Percentiles rank a stretch among this genome's conserved stretches.
phyloP scores from a whole-genome alignment of 2,329 filamentous ascomycete genomes.

The Alternaria sp. region DNA sequence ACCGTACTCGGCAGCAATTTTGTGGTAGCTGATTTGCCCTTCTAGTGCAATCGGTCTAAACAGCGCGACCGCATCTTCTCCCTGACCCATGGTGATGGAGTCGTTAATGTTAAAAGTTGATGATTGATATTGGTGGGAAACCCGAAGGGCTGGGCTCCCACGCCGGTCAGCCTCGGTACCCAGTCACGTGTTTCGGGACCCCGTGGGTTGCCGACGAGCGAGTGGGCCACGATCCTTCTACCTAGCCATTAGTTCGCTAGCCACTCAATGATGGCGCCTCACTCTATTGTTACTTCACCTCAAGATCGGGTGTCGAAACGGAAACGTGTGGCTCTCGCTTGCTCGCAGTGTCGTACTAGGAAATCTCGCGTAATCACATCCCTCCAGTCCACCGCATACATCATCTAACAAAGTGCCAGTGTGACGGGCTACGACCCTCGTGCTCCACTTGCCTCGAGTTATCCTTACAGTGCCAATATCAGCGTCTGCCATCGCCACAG shows the following conservation, averaged over 20 bases:
- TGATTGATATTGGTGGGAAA: no score
- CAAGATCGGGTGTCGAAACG: background rate
- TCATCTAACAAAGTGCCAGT: background rate
- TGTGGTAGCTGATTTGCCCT: no score
- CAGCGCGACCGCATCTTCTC: no score
- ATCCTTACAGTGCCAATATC: background rate
- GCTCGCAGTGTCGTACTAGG: background rate
- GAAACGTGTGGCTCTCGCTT: background rate
- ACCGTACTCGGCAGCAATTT: no score
- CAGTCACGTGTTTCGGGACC: no score
- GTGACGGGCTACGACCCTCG: background rate
- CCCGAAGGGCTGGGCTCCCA: background rate
- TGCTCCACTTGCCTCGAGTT: background rate
- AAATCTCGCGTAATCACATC: background rate
- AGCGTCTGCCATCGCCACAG: background rate
- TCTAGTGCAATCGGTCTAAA: no score
- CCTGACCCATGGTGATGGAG: no score
- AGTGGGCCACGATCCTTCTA: no score
- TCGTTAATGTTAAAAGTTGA: no score
- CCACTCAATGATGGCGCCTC: no score
- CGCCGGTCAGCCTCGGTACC: background rate
- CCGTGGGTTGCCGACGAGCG: no score
- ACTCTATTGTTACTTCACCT: accelerated
- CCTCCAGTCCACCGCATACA: background rate
- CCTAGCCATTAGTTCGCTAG: no score